Conservation (phyloP, 2,329 filamentous ascomycete species). For the Cylindrodendrum hubeiense region DNA sequence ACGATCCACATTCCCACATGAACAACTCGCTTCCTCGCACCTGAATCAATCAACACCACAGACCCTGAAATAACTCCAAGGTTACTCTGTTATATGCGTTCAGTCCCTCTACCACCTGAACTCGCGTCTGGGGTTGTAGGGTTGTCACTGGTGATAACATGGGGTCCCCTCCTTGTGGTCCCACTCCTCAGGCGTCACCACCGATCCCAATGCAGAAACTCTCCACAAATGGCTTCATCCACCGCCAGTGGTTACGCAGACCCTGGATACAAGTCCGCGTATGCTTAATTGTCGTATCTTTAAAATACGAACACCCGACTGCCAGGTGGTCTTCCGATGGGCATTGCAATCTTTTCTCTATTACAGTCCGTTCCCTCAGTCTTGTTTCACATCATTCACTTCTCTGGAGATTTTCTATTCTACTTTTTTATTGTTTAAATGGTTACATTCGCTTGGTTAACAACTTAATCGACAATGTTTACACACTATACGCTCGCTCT, state of each 20-base stretch:
- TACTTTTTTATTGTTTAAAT: neutral
- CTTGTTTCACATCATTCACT: neutral
- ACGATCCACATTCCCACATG: no score
- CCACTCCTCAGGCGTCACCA: neutral
- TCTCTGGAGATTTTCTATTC: neutral
- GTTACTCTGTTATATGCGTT: neutral
- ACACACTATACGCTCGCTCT: neutral
- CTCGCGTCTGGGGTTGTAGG: neutral
- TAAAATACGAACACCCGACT: neutral
- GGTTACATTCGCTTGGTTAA: neutral
- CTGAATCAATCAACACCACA: no score
- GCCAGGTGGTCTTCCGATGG: neutral
- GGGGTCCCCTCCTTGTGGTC: slow-evolving; percentile 8
- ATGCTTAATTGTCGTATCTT: neutral
- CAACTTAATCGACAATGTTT: slow-evolving; percentile 8
- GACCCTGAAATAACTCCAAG: neutral
- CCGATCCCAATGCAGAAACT: neutral
- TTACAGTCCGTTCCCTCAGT: neutral
- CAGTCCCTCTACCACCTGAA: slow-evolving; percentile 7
- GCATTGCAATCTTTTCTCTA: neutral
- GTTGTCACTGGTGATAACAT: neutral
- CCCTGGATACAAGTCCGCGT: slow-evolving; percentile 3
- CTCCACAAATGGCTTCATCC: slow-evolving; percentile 20
- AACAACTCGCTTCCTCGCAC: no score
- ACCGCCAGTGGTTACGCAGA: slow-evolving; percentile 1